Base-by-base conservation (phyloP, 1,284 basidiomycete species). In the Ceratobasidium theobromae region DNA sequence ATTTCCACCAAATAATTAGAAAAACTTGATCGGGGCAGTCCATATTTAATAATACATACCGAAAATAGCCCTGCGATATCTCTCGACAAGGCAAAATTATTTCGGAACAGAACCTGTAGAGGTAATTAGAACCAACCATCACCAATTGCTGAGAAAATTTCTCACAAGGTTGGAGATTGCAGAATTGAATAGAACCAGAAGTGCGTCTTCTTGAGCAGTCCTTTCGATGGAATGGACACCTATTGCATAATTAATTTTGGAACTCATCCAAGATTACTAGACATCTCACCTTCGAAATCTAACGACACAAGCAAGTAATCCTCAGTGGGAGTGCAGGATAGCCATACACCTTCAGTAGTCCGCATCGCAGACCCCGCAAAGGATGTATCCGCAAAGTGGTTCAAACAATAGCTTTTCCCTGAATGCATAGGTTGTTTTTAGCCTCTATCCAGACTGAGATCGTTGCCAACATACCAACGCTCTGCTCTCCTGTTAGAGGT, bases 291-390 rank as follows among this genome's bases (percentile, higher is more conserved):
- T 78, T 87, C 86, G 65, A 86, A 86, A 69, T 87, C 86, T 1
- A 87, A 76, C 0, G 85, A 80, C 6, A 87, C 84, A 8, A 86
- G 76, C 25, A 87, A 73, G 0, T 74, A 72, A 28, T 83, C 79
- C 41, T 81, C 76, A 0, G 84, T 86, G 0, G 86, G 86, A 1
- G 85, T 85, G 9, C 70, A 69, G 0, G 86, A 85, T 80, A 86
- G 82, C 86, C 86, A 86, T 1, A 86, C 83, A 0, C 85, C 85
- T 75, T 66, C 86, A 14, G 82, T 87, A 0, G 84, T 86, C 23
- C 85, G 75, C 83, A 86, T 86, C 0, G 86, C 85, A 4, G 81
- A 84, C 0, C 85, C 86, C 14, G 85, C 84, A 69, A 87, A 87
- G 0, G 85, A 86, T 0, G 85, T 84, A 69, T 86, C 85, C 0